A percentile compares a stretch with the other conserved stretches of the same genome.
phyloP scores from a whole-genome alignment of 2,329 filamentous ascomycete species.

The Aspergillus sergii region DNA sequence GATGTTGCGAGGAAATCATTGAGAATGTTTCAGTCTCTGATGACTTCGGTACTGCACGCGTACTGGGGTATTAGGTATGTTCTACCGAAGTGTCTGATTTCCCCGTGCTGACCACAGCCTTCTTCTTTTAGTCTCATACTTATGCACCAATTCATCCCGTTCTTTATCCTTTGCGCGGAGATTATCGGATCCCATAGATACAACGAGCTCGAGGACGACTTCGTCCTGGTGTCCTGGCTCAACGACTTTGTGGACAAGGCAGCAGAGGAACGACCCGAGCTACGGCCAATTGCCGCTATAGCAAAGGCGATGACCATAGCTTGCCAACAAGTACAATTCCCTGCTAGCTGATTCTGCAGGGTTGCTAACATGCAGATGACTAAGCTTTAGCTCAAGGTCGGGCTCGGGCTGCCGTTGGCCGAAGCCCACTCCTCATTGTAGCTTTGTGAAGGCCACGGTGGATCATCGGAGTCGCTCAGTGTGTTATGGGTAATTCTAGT shows the following conservation, averaged over 20 bases:
- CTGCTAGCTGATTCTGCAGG: background rate
- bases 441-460: too few species aligned
- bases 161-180: constrained; percentile 16
- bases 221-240: constrained; percentile 13
- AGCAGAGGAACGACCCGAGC: constrained; percentile 12
- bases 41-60: background rate
- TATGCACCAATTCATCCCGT: constrained; percentile 19
- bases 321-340: background rate
- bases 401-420: background rate
- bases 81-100: background rate
- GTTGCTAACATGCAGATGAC: background rate
- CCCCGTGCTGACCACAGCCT: background rate
- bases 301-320: background rate
- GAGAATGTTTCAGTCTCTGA: constrained; percentile 7
- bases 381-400: background rate
- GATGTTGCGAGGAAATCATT: constrained; percentile 13
- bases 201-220: constrained; percentile 6
- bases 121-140: constrained; percentile 12
- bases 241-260: constrained; percentile 13
- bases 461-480: too few species aligned
- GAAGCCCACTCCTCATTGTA: background rate
- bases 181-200: constrained; percentile 13
- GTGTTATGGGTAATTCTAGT: too few species aligned
- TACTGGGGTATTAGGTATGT: constrained; percentile 14
- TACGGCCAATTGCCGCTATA: background rate